These are phyloP conservation scores for Vicia villosa DNA, from an alignment of 306 rosid species.

Conservation along the genomic window DNA sequence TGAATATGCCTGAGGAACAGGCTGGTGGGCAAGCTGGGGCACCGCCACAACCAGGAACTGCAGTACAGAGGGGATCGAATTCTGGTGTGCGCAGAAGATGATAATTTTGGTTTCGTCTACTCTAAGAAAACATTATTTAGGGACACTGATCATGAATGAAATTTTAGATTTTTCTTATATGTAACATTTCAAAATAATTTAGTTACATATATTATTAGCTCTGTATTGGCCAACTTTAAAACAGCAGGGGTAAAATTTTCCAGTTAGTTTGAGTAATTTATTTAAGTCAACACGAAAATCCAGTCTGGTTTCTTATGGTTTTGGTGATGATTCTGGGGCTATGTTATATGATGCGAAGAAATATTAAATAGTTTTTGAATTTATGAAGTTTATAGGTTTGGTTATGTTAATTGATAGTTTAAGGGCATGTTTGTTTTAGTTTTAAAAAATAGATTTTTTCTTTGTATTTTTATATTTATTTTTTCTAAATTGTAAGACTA, in stretches of 20 bases:
- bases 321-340: background rate
- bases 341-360: background rate
- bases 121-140: conserved; percentile 16
- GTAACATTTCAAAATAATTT: conserved; percentile 32
- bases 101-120: conserved; percentile 32
- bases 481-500: too few relatives aligned
- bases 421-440: too few relatives aligned
- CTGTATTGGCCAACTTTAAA: conserved; percentile 32
- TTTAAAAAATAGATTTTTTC: too few relatives aligned
- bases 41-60: conserved; percentile 52
- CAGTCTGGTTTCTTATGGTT: conserved; percentile 17
- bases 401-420: background rate
- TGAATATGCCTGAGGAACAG: conserved; percentile 91
- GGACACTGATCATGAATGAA: conserved; percentile 24
- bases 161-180: conserved; percentile 33
- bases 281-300: conserved; percentile 33
- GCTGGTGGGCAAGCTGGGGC: conserved; percentile 60
- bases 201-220: conserved; percentile 27
- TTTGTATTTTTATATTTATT: too few relatives aligned
- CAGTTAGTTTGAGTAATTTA: conserved; percentile 32
- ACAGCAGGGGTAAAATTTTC: conserved; percentile 1
- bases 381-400: background rate
- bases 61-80: conserved; percentile 68
- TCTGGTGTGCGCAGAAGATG: conserved; percentile 75
- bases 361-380: background rate